Percentiles rank a stretch among this genome's conserved stretches.
Evolutionary conservation across 768 basidiomycete species (phyloP).

Genomic region (Mrakia hoshinonis): DNA sequence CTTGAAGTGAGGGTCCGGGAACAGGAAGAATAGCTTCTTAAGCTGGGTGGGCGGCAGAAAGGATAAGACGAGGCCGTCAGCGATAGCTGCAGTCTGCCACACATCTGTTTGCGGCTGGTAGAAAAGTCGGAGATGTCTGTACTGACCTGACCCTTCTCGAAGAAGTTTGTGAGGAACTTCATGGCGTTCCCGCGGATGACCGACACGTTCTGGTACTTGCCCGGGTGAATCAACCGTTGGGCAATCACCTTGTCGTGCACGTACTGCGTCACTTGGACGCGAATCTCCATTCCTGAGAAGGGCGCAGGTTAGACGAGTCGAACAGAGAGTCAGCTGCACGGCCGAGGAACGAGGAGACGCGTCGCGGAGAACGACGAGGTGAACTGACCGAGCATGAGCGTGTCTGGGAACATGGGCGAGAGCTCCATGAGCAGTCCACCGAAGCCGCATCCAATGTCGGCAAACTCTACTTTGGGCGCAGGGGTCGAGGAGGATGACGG

Average conservation of each 20-base stretch:
- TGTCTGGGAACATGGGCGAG: slow-evolving; percentile 82
- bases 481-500: slow-evolving; percentile 37
- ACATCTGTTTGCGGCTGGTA: too few relatives aligned
- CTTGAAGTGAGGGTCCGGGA: slow-evolving; percentile 99
- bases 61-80: neutral
- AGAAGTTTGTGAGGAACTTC: slow-evolving; percentile 98
- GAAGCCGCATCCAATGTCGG: slow-evolving; percentile 96
- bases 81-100: too few relatives aligned
- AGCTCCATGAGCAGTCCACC: slow-evolving; percentile 84
- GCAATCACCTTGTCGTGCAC: slow-evolving; percentile 89
- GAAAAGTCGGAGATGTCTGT: neutral
- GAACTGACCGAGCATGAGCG: slow-evolving; percentile 75
- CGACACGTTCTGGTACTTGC: slow-evolving; percentile 59
- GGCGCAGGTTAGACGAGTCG: neutral
- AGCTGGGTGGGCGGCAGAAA: slow-evolving; percentile 43
- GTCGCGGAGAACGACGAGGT: neutral
- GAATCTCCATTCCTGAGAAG: slow-evolving; percentile 81
- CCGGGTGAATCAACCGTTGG: slow-evolving; percentile 53
- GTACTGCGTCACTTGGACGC: slow-evolving; percentile 91
- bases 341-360: neutral
- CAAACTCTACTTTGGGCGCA: slow-evolving; percentile 73
- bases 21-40: slow-evolving; percentile 90
- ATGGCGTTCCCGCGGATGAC: slow-evolving; percentile 93
- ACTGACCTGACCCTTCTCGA: slow-evolving; percentile 65
- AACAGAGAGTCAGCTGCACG: neutral